phyloP scores from a whole-genome alignment of 805 yeast species.

The Torulaspora franciscae region DNA sequence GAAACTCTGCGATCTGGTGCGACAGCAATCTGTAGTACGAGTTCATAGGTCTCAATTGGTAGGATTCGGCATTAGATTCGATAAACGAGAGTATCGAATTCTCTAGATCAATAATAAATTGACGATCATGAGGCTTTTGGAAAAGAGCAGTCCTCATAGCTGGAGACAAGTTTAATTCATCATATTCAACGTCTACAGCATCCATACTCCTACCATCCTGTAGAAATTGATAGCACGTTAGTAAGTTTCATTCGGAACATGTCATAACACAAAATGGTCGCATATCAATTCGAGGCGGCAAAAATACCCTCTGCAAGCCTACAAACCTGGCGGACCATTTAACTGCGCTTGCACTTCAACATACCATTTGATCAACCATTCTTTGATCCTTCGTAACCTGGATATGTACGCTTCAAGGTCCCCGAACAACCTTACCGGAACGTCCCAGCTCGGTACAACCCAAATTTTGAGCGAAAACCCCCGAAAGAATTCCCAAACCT shows the following conservation, averaged over 20 bases:
- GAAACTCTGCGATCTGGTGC: slow-evolving; percentile 67
- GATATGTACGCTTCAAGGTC: not conserved
- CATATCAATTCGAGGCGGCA: not conserved
- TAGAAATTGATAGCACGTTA: not conserved
- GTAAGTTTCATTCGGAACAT: not conserved
- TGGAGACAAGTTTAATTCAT: slow-evolving; percentile 22
- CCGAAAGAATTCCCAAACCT: not conserved
- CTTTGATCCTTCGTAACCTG: not conserved
- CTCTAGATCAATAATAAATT: slow-evolving; percentile 48
- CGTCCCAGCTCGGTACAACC: not conserved
- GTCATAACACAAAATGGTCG: not conserved
- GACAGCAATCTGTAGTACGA: slow-evolving; percentile 63
- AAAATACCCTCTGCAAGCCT: not conserved
- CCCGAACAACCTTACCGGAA: not conserved
- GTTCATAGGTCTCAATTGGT: slow-evolving; percentile 51
- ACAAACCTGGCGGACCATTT: not conserved
- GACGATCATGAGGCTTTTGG: slow-evolving; percentile 43
- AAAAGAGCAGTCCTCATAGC: slow-evolving; percentile 40
- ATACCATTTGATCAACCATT: not conserved
- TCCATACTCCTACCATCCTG: not conserved
- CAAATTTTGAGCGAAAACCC: not conserved
- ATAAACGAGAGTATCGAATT: slow-evolving; percentile 45
- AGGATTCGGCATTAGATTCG: slow-evolving; percentile 38
- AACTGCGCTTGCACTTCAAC: not conserved
- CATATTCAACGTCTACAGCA: not conserved